A percentile compares a stretch with the other conserved stretches of the same genome.
Conservation (phyloP, 805 yeast genomes). For the Wickerhamiella occidentalis region DNA sequence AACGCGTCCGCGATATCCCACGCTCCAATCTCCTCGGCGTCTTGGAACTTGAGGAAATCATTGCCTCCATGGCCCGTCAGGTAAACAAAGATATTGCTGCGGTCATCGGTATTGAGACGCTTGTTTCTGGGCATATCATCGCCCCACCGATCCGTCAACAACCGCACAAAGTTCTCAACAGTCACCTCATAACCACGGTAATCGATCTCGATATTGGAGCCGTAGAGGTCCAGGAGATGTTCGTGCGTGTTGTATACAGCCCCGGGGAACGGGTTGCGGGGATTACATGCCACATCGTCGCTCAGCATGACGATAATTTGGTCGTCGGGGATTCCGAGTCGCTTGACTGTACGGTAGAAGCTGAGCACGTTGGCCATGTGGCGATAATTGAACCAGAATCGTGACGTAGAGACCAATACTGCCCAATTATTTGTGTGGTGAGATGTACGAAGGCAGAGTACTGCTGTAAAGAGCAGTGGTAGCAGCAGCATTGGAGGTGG, state of each 20-base stretch:
- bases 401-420: conserved; percentile 84
- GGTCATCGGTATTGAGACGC: conserved; percentile 80
- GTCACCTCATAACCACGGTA: conserved; percentile 97
- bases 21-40: conserved; percentile 93
- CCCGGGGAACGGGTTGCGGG: conserved; percentile 92
- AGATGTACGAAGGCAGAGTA: conserved; percentile 16
- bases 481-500: not conserved
- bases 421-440: conserved; percentile 66
- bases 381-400: conserved; percentile 97
- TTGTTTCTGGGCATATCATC: conserved; percentile 88
- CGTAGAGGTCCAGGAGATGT: conserved; percentile 83
- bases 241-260: conserved; percentile 90
- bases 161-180: conserved; percentile 87
- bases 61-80: conserved; percentile 99
- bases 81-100: conserved; percentile 85
- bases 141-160: conserved; percentile 92
- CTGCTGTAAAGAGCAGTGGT: not conserved
- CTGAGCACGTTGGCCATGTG: conserved; percentile 95
- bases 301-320: conserved; percentile 92
- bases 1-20: conserved; percentile 95
- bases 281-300: conserved; percentile 95
- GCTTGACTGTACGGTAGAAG: conserved; percentile 88
- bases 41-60: conserved; percentile 93
- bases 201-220: conserved; percentile 91
- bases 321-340: conserved; percentile 95